Base-by-base conservation (phyloP, 345 rosid species). In the Isatis tinctoria region DNA sequence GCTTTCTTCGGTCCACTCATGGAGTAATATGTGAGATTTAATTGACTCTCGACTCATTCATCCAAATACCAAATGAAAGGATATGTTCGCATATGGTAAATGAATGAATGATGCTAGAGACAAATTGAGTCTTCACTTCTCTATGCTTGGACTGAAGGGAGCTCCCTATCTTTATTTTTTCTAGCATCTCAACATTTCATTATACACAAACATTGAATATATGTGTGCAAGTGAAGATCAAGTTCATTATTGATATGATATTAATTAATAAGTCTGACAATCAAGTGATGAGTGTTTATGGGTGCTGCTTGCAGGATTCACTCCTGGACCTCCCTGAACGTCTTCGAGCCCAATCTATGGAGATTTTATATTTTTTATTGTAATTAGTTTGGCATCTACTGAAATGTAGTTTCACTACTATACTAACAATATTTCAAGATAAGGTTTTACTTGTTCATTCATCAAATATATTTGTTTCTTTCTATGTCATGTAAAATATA, bases 101-200 rank as follows among this genome's bases (percentile, higher is more conserved):
- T 78, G 81, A 78, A 39, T 78, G 17, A 73, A 78, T 78, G 78
- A 78, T 73, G 65, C 81, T 47, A 73, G 74, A 78, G 81, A 67
- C 70, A 72, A 51, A 6, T 73, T 78, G 70, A 74, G 24, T 78
- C 81, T 78, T 78, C 74, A 78, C 74, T 54, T 78, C 74, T 68
- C 81, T 61, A 73, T 61, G 78, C 67, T 78, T 78, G 81, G 81
- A 78, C 81, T 78, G 78, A 78, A 78, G 81, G 81, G 81, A 78
- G 81, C 81, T 78, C 81, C 81, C 78, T 78, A 26, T 52, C 10
- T 60, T 3, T 26, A 3, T 1, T 58, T 67, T 49, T 58, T 33
- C 36, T 2, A 0, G 26, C 62, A 43, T 13, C 35, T 44, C 32
- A 27, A 27, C 58, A 54, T 47, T 56, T 56, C 20, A 53, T 28